Evolutionary conservation across 1,284 basidiomycete species (phyloP), one percentile per base, ranked within the genome.

Genomic region (Athelia psychrophila): DNA sequence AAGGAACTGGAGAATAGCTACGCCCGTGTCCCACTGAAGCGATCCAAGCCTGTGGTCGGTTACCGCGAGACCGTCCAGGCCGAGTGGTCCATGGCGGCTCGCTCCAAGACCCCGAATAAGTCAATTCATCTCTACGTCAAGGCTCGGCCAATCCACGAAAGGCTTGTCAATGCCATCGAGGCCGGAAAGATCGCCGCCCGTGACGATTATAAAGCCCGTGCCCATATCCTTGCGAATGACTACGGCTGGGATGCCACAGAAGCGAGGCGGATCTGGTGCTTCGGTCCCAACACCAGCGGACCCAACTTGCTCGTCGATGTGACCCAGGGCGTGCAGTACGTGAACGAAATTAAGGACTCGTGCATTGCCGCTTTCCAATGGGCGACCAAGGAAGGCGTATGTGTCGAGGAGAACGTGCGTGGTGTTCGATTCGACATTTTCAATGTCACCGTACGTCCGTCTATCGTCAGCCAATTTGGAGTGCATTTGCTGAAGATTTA

Each of bases 51-150:
- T 62, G 97, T 99, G 69, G 96, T 99, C 66, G 91, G 90, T 56
- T 99, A 98, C 81, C 84, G 95, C 77, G 97, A 99, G 84, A 98
- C 96, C 19, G 95, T 99, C 72, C 93, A 91, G 78, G 79, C 93
- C 54, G 93, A 98, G 78, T 98, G 96, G 6, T 88, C 88, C 54
- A 98, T 99, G 68, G 88, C 93, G 59, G 97, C 97, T 40, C 82
- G 99, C 51, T 98, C 97, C 61, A 99, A 99, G 77, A 99, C 97
- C 49, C 97, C 98, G 80, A 99, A 99, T 85, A 99, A 99, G 86
- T 97, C 99, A 88, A 99, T 99, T 74, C 93, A 97, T 81, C 82
- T 99, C 57, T 99, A 89, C 74, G 85, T 90, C 60, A 95, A 94
- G 81, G 96, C 97, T 44, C 63, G 87, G 77, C 97, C 97, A 48